Evolutionary conservation across 306 rosid species (phyloP).

Genomic region (Astragalus membranaceus): DNA sequence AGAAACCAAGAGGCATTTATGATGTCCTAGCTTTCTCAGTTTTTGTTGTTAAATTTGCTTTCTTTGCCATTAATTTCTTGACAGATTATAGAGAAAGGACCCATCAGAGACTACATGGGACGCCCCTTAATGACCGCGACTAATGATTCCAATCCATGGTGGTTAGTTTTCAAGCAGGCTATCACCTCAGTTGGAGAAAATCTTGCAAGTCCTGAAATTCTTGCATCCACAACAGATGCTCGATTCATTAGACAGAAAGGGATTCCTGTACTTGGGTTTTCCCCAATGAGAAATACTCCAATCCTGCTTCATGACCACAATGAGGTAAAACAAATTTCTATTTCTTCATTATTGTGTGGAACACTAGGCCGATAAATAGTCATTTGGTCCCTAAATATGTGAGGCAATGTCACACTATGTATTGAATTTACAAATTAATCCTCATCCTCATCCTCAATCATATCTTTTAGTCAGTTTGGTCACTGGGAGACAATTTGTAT

Average conservation of each 20-base stretch:
- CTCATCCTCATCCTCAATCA: too few relatives aligned
- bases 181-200: constrained; percentile 62
- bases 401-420: too few relatives aligned
- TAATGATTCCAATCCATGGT: constrained; percentile 87
- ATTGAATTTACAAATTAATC: too few relatives aligned
- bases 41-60: constrained; percentile 1
- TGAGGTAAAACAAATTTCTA: constrained; percentile 44
- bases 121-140: constrained; percentile 58
- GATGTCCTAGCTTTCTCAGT: not conserved
- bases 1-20: not conserved
- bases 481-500: too few relatives aligned
- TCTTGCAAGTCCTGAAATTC: constrained; percentile 79
- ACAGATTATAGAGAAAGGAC: constrained; percentile 62
- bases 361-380: too few relatives aligned
- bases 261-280: constrained; percentile 85
- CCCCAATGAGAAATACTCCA: constrained; percentile 86
- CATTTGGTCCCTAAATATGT: too few relatives aligned
- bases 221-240: constrained; percentile 77
- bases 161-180: constrained; percentile 72
- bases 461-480: too few relatives aligned
- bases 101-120: constrained; percentile 56
- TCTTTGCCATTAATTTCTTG: constrained; percentile 11
- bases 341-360: not conserved
- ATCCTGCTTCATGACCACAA: constrained; percentile 91
- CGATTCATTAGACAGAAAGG: constrained; percentile 62